Evolutionary conservation across 441 rosid species (phyloP), one percentile per base, ranked within the genome.

Genomic region (Macaranga tanarius): DNA sequence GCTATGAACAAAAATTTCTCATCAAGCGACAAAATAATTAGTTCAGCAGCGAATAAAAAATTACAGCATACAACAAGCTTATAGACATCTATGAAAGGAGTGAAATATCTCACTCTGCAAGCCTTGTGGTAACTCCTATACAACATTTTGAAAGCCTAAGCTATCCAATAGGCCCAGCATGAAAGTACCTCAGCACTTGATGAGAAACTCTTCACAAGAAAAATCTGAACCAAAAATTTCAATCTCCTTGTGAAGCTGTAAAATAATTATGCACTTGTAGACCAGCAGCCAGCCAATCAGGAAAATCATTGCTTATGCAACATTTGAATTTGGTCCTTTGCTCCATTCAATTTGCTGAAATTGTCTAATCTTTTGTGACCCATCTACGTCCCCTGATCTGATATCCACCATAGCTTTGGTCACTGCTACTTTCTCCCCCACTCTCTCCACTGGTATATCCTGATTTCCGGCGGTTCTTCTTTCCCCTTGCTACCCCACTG

Each of bases 401-500:
- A 79, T 80, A 88, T 54, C 90, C 91, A 67, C 87, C 87, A 75
- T 84, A 87, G 80, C 87, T 86, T 77, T 92, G 98, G 72, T 93
- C 98, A 40, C 93, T 88, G 83, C 98, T 90, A 82, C 98, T 93
- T 81, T 96, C 99, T 74, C 99, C 99, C 54, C 99, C 98, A 62
- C 98, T 96, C 78, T 92, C 99, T 22, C 86, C 95, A 47, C 97
- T 90, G 2, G 92, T 81, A 74, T 89, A 80, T 65, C 93, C 98
- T 8, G 98, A 81, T 76, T 88, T 92, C 12, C 84, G 78, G n/a
- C 89, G 86, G 65, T 88, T 89, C 83, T 90, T 93, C 82, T 89
- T 96, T 75, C 83, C 88, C 80, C 80, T 86, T 61, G 86, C 68
- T 42, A 87, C 79, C 10, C 90, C 93, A 50, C 95, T 90, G 72